These are phyloP conservation scores for Astragalus glycyphyllos DNA, from an alignment of 306 rosid species.

Conservation along the genomic window DNA sequence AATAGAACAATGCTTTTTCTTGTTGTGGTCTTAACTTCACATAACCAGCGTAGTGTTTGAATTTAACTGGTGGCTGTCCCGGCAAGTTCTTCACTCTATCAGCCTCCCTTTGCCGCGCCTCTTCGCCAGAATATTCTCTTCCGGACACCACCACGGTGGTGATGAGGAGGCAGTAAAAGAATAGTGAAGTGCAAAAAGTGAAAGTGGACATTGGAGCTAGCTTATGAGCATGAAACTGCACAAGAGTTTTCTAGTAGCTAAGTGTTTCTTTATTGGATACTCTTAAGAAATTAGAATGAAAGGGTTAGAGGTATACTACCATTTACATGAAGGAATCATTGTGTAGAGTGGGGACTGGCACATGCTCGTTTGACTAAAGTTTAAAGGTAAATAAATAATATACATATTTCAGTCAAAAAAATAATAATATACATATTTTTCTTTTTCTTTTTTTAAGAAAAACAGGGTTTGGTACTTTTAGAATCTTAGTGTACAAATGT, in stretches of 20 bases:
- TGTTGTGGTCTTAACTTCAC: constrained; percentile 43
- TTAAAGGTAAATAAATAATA: background rate
- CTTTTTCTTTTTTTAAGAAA: too few relatives aligned
- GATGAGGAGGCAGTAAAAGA: background rate
- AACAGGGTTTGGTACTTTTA: background rate
- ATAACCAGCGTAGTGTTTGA: constrained; percentile 70
- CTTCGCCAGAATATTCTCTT: constrained; percentile 17
- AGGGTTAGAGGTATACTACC: too few relatives aligned
- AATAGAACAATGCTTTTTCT: constrained; percentile 67
- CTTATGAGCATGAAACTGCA: background rate
- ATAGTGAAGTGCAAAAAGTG: too few relatives aligned
- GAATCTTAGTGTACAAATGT: too few relatives aligned
- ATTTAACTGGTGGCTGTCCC: constrained; percentile 63
- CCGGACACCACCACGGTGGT: background rate
- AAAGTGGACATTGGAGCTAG: constrained; percentile 19
- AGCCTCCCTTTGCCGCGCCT: constrained; percentile 42
- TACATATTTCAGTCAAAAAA: too few relatives aligned
- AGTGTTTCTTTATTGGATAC: background rate
- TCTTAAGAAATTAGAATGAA: background rate
- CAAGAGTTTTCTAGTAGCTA: background rate
- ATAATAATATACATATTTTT: too few relatives aligned
- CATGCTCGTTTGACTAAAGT: background rate
- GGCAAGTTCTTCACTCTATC: constrained; percentile 64
- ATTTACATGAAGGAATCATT: background rate
- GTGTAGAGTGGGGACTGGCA: background rate